A percentile compares a stretch with the other conserved stretches of the same genome.
Conservation (phyloP, 495 filamentous ascomycete genomes). For the Massariosphaeria phaeospora region DNA sequence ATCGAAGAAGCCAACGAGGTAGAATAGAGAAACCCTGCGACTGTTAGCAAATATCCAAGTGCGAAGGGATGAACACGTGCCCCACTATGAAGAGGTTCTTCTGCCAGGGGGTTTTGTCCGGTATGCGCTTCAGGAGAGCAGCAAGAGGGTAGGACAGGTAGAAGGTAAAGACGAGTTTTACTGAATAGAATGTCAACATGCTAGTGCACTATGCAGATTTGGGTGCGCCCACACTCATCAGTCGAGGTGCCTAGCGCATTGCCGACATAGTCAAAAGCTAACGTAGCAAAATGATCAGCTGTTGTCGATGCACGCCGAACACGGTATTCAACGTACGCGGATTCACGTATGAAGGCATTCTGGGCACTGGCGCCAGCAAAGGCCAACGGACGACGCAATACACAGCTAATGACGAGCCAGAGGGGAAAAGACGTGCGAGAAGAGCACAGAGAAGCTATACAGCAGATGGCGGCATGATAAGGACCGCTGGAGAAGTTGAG, state of each 20-base stretch:
- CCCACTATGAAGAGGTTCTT: conserved; percentile 87
- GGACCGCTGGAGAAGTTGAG: background rate
- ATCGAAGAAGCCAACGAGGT: conserved; percentile 89
- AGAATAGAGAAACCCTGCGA: conserved; percentile 70
- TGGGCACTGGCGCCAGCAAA: conserved; percentile 13
- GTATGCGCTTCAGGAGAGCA: conserved; percentile 82
- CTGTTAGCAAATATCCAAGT: conserved; percentile 1
- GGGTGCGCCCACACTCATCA: no score
- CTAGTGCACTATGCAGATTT: no score
- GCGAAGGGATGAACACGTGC: conserved; percentile 42
- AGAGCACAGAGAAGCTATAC: background rate
- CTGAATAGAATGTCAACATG: no score
- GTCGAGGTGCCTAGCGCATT: conserved; percentile 66
- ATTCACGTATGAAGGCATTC: conserved; percentile 86
- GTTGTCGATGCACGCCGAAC: background rate
- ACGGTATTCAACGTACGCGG: conserved; percentile 51
- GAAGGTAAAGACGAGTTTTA: conserved; percentile 90
- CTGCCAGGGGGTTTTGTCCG: conserved; percentile 73
- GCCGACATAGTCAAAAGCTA: conserved; percentile 71
- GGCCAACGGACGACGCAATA: background rate
- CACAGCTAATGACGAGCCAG: background rate
- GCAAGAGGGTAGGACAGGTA: conserved; percentile 90
- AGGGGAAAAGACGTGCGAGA: background rate
- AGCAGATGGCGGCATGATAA: background rate
- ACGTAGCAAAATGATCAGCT: conserved; percentile 13